Evolutionary conservation across 1,139 yeast genomes (phyloP).

Genomic region (Yamadazyma conglobata): DNA sequence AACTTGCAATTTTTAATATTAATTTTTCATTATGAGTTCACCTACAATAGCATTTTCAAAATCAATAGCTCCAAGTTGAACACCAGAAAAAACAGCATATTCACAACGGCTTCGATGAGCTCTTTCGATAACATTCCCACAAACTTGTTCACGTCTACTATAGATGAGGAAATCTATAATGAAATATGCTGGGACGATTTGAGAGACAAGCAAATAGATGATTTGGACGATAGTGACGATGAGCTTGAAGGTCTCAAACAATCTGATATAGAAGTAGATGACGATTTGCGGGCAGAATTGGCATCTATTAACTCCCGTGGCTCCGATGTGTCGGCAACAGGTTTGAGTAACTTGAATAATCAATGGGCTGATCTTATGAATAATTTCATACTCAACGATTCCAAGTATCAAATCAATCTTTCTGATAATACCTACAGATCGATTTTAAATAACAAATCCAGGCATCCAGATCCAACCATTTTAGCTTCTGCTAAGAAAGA

Average conservation of each 20-base stretch:
- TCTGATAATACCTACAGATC: slow-evolving; percentile 31
- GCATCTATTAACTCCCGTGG: slow-evolving; percentile 7
- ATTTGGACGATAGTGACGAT: slow-evolving; percentile 18
- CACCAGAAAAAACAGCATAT: slow-evolving; percentile 6
- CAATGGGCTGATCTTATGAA: slow-evolving; percentile 30
- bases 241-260: slow-evolving; percentile 7
- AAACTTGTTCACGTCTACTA: slow-evolving; percentile 28
- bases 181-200: slow-evolving; percentile 28
- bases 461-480: slow-evolving; percentile 37
- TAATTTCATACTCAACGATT: slow-evolving; percentile 28
- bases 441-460: slow-evolving; percentile 21
- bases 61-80: slow-evolving; percentile 4
- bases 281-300: slow-evolving; percentile 3
- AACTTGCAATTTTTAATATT: slow-evolving; percentile 44
- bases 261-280: slow-evolving; percentile 9
- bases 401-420: slow-evolving; percentile 45
- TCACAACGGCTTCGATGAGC: slow-evolving; percentile 9
- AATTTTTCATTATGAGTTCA: slow-evolving; percentile 42
- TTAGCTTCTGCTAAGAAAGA: slow-evolving; percentile 43
- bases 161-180: slow-evolving; percentile 27
- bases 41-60: slow-evolving; percentile 11
- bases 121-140: slow-evolving; percentile 24
- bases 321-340: background rate
- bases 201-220: slow-evolving; percentile 20
- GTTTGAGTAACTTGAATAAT: slow-evolving; percentile 4